Evolutionary conservation across 23 red algal genomes (phyloP), one percentile per base, ranked within the genome.

Genomic region (Gracilariopsis chorda): DNA sequence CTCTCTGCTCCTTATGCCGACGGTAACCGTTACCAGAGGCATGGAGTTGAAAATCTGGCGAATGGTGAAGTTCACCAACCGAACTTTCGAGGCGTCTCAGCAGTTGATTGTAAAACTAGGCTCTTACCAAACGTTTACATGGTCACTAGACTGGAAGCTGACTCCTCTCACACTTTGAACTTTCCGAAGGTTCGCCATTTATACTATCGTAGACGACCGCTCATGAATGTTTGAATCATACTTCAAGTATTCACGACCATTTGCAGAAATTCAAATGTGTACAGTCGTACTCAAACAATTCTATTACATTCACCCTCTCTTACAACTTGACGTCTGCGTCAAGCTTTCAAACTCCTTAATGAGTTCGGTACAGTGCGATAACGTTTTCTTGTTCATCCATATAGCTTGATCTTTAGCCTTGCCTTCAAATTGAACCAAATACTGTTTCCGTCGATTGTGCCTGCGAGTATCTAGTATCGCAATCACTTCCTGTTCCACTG

Each of bases 371-470:
- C 70, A 51, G 24, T 76, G 29, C 9, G 6, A 4, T 17, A 46
- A 76, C 11, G 65, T 58, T 13, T 51, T 23, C 27, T 85, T 85
- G 47, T 70, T 51, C 78, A 83, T 83, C 78, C 78, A 83, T 7
- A 83, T 42, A 6, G 78, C 78, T 65, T 83, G 16, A 14, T 46
- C 16, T 45, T 67, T 64, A 45, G 58, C 35, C 40, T 65, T 25
- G 17, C 80, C 57, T 13, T 35, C 40, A 37, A 85, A 85, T 37
- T 69, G 30, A 16, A 85, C 80, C 4, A 85, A 41, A 68, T 85
- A 85, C 16, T 85, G 52, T 23, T 27, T 33, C 35, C 68, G 65
- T 20, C 61, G 53, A 48, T 85, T 37, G 4, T 16, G n/a, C 35
- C 57, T 51, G 11, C 40, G 36, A 23, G 51, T 46, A 37, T 42